Conservation (phyloP, 106 monocot genomes). For the Dactylorhiza incarnata region DNA sequence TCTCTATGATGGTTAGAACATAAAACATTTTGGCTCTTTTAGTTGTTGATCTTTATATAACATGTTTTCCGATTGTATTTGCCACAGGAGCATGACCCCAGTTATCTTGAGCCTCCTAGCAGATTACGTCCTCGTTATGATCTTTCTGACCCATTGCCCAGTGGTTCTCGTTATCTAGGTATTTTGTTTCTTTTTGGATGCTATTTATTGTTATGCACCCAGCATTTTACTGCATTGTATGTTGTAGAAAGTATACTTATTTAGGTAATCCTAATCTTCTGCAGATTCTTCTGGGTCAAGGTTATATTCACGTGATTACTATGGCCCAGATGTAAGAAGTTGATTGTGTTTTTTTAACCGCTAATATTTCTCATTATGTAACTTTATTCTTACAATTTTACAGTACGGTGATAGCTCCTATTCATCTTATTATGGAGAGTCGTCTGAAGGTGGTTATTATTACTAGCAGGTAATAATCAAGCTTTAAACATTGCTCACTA, state of each 20-base stretch:
- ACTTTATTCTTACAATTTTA: constrained; percentile 8
- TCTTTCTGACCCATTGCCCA: constrained; percentile 36
- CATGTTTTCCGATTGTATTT: background rate
- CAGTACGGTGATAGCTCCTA: constrained; percentile 46
- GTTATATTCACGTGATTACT: constrained; percentile 50
- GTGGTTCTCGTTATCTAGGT: constrained; percentile 43
- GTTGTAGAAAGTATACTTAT: background rate
- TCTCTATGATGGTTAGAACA: constrained; percentile 53
- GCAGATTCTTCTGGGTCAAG: constrained; percentile 39
- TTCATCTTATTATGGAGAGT: constrained; percentile 39
- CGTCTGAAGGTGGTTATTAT: constrained; percentile 47
- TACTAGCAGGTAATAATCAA: constrained; percentile 33
- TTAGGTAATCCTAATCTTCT: constrained; percentile 1
- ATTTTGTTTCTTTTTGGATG: background rate
- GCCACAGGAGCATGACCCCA: constrained; percentile 51
- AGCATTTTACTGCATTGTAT: background rate
- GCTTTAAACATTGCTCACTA: background rate
- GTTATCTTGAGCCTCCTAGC: constrained; percentile 39
- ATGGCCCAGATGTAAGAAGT: constrained; percentile 57
- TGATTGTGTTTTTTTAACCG: background rate
- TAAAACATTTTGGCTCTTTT: background rate
- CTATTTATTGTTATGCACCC: background rate
- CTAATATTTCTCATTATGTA: background rate
- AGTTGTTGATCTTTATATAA: background rate
- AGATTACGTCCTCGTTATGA: constrained; percentile 52